phyloP scores from a whole-genome alignment of 225 moss, liverwort and hornwort genomes.

The Anthoceros angustus region DNA sequence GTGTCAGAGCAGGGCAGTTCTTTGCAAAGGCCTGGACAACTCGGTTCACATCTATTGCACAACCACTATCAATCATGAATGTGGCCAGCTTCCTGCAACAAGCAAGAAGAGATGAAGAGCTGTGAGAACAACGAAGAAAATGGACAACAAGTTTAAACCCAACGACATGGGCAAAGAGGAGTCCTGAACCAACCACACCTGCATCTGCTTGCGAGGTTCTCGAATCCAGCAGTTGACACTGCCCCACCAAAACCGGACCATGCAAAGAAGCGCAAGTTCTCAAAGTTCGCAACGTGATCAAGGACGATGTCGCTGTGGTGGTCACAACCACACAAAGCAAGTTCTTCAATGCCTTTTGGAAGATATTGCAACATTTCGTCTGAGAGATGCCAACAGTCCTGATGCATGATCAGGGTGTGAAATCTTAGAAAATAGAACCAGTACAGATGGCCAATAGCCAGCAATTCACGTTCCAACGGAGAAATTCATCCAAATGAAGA shows the following conservation, averaged over 20 bases:
- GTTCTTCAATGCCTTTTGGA: slow-evolving; percentile 47
- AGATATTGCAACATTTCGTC: slow-evolving; percentile 26
- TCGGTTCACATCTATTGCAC: slow-evolving; percentile 39
- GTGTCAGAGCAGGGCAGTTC: slow-evolving; percentile 40
- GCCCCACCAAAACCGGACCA: slow-evolving; percentile 70
- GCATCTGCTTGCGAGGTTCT: slow-evolving; percentile 25
- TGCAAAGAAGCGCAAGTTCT: slow-evolving; percentile 44
- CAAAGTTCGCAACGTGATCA: slow-evolving; percentile 24
- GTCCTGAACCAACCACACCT: slow-evolving; percentile 9
- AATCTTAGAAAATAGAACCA: too few species aligned
- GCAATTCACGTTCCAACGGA: not conserved
- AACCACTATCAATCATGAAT: slow-evolving; percentile 50
- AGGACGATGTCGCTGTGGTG: slow-evolving; percentile 48
- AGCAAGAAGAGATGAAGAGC: not conserved
- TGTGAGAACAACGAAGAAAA: too few species aligned
- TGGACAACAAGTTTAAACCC: not conserved
- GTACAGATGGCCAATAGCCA: too few species aligned
- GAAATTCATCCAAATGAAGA: not conserved
- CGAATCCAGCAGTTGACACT: slow-evolving; percentile 36
- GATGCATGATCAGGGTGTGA: not conserved
- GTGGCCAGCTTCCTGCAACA: slow-evolving; percentile 36
- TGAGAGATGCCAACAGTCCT: slow-evolving; percentile 63
- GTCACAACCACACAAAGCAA: slow-evolving; percentile 57
- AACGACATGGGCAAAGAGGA: not conserved
- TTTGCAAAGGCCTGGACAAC: slow-evolving; percentile 40